phyloP scores from a whole-genome alignment of 495 filamentous ascomycete species.

The Apiosordaria backusii region DNA sequence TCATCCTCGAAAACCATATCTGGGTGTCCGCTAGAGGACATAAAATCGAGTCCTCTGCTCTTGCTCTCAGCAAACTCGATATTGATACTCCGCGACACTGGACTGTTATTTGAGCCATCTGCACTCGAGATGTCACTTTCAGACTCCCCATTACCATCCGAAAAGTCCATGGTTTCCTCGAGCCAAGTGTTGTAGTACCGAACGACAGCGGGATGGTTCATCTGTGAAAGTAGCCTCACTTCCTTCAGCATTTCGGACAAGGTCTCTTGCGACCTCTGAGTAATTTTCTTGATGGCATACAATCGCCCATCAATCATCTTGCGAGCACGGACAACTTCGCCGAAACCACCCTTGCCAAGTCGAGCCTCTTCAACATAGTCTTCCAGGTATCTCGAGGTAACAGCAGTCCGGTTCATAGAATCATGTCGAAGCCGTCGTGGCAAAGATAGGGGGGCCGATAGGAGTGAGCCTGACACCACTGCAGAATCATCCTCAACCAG shows the following conservation, averaged over 20 bases:
- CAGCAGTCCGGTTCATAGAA: conserved; percentile 43
- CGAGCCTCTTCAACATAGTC: conserved; percentile 89
- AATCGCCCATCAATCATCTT: conserved; percentile 89
- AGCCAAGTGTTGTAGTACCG: conserved; percentile 94
- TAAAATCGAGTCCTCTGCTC: conserved; percentile 86
- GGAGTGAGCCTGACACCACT: conserved; percentile 35
- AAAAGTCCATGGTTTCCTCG: conserved; percentile 62
- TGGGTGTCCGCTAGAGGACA: conserved; percentile 80
- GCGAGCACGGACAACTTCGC: conserved; percentile 93
- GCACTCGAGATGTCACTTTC: conserved; percentile 53
- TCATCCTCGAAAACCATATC: conserved; percentile 77
- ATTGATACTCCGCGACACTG: conserved; percentile 39
- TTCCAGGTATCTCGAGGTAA: conserved; percentile 69
- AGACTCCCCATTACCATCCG: conserved; percentile 48
- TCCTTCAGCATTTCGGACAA: conserved; percentile 87
- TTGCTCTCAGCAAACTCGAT: conserved; percentile 63
- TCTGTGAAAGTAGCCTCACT: conserved; percentile 79
- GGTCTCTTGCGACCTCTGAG: conserved; percentile 70
- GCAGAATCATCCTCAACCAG: conserved; percentile 41
- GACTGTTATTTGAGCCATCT: conserved; percentile 13
- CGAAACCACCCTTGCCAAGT: conserved; percentile 90
- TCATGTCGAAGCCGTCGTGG: conserved; percentile 46
- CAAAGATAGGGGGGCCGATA: conserved; percentile 36
- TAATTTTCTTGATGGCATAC: conserved; percentile 97
- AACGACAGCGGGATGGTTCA: conserved; percentile 95